Base-by-base conservation (phyloP, 768 basidiomycete species). In the Flagelloscypha sp. region DNA sequence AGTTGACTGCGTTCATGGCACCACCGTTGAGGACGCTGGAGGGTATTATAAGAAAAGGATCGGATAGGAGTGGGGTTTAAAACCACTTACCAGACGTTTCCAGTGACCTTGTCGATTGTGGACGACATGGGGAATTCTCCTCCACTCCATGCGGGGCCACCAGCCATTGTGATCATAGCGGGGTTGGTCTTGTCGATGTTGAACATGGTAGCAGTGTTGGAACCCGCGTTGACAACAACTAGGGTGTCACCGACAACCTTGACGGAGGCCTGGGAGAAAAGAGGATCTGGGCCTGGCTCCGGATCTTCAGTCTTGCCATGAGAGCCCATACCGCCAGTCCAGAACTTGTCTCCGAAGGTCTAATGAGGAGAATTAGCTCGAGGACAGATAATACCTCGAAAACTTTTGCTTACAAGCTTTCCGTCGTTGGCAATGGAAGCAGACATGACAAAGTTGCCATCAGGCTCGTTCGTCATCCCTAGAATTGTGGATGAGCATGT, bases 401-500 rank as follows among this genome's bases (percentile, higher is more conserved):
- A 4, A 21, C n/a, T 21, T 13, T 7, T 3, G 30, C 58, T 24
- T 28, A 68, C 67, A 48, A 68, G 38, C 37, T 52, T 61, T 7
- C 70, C 70, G 41, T 68, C 58, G 11, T 48, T 28, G n/a, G 54
- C 59, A 32, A 73, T 62, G 24, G 58, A 54, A 11, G 63, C 58
- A 2, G 67, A 55, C 20, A 72, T 53, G 24, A 72, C 46, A 37
- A 57, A 59, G 49, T 72, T 72, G 13, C 63, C 66, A 22, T 45
- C 42, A 4, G 64, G 61, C 32, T 70, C 66, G 43, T 74, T 74
- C 24, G 69, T 68, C 21, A 72, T 64, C 48, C 72, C 70, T 74
- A 40, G 18, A n/a, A 1, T 27, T 27, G 25, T 27, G n/a, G n/a
- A n/a, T n/a, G n/a, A n/a, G n/a, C n/a, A n/a, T n/a, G n/a, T n/a